Evolutionary conservation across 2,329 filamentous ascomycete species (phyloP), one percentile per base, ranked within the genome.

Genomic region (Cladosporium colombiae): DNA sequence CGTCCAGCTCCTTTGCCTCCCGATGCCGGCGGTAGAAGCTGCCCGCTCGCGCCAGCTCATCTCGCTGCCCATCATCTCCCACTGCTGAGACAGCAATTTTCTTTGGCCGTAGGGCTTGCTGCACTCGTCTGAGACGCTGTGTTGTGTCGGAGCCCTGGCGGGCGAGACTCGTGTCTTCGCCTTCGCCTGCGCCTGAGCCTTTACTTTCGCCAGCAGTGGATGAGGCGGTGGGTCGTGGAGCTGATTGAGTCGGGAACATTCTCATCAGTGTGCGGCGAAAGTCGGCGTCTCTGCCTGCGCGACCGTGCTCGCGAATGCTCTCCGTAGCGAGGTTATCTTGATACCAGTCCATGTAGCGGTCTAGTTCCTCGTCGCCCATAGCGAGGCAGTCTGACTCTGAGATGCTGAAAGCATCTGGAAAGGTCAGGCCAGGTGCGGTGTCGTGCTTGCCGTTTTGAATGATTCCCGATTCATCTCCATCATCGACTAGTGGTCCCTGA

Each of bases 281-380:
- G 31, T 81, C 78, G 37, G 76, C 76, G 27, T 77, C 75, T 55
- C 66, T 67, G 25, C 69, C 71, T 65, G 70, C 68, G 25, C 73
- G 71, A 16, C 73, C 75, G 13, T 74, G 72, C 35, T 77, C 74
- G 14, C 76, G 71, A 18, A 77, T 71, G 61, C 78, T 76, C 65
- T 84, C 81, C 68, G 82, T 80, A 55, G 86, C 77, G 81, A 88
- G 91, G 53, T 84, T 89, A 65, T 83, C 82, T 73, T 91, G 88
- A 74, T 91, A 93, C 88, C 90, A 95, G 76, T 92, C 86, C 77
- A 96, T 82, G 73, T 93, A 94, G 66, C 90, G 85, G 72, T 93
- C 90, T 44, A 94, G 79, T 68, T 90, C 84, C 25, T 83, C 78
- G 5, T 82, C 78, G 2, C 79, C 81, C 86, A 93, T 88, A 1